Conservation (phyloP, 768 basidiomycete species). For the Flagelloscypha sp. region DNA sequence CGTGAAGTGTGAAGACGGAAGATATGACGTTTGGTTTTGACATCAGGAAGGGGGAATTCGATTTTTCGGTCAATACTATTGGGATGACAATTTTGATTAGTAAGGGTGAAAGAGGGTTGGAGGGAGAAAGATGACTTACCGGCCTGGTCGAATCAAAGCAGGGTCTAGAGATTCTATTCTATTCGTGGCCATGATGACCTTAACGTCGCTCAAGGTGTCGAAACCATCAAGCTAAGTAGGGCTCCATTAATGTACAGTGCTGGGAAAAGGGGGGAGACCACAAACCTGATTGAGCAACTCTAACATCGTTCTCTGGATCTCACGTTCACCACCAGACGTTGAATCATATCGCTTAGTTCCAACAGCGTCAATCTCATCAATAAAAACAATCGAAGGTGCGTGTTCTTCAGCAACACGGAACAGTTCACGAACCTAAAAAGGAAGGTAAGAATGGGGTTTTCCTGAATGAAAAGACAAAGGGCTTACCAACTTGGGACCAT, state of each 20-base stretch:
- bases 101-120: too few species aligned
- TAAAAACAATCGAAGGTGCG: constrained; percentile 98
- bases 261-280: too few species aligned
- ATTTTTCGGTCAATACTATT: constrained; percentile 99
- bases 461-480: constrained; percentile 96
- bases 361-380: constrained; percentile 98
- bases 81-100: too few species aligned
- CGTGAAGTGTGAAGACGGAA: constrained; percentile 93
- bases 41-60: constrained; percentile 93
- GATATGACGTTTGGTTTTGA: constrained; percentile 98
- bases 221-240: constrained; percentile 99
- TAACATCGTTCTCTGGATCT: constrained; percentile 99
- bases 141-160: constrained; percentile 94
- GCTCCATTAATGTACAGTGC: too few species aligned
- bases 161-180: constrained; percentile 96
- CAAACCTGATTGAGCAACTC: constrained; percentile 97
- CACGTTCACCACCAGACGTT: constrained; percentile 96
- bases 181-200: constrained; percentile 99
- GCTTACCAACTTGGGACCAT: constrained; percentile 95
- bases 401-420: constrained; percentile 97
- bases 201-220: constrained; percentile 98
- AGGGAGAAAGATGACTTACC: too few species aligned
- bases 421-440: constrained; percentile 94
- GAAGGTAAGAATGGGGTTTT: constrained; percentile 96
- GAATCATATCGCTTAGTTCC: constrained; percentile 99